A percentile compares a stretch with the other conserved stretches of the same genome.
Evolutionary conservation across 75 land plant genomes (phyloP).

Genomic region (Pinus taeda): DNA sequence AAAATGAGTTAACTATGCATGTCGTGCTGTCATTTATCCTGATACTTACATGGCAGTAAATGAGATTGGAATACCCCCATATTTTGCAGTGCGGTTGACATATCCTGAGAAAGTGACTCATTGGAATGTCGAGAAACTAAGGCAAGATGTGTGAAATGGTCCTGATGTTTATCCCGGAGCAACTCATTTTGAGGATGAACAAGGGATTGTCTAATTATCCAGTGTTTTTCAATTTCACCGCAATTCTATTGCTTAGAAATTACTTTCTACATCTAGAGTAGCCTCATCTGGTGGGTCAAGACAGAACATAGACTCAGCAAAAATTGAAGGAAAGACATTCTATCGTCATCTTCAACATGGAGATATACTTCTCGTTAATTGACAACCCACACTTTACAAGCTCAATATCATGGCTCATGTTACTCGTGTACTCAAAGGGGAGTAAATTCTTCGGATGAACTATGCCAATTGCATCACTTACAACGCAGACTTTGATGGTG

Average conservation of each 20-base stretch:
- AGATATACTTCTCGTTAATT: conserved; percentile 87
- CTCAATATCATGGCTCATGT: too few relatives aligned
- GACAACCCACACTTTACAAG: conserved; percentile 33
- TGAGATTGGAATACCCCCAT: conserved; percentile 96
- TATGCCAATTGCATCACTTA: too few relatives aligned
- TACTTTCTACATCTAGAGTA: conserved; percentile 70
- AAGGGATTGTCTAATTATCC: conserved; percentile 24
- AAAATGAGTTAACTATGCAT: conserved; percentile 91
- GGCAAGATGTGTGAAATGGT: conserved; percentile 73
- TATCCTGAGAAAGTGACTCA: conserved; percentile 97
- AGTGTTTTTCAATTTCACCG: conserved; percentile 40
- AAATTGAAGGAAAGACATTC: conserved; percentile 70
- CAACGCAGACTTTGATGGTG: too few relatives aligned
- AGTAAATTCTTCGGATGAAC: too few relatives aligned
- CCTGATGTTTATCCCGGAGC: conserved; percentile 87
- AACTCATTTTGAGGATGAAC: conserved; percentile 72
- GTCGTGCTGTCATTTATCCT: conserved; percentile 95
- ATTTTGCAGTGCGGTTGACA: conserved; percentile 79
- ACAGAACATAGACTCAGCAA: conserved; percentile 22
- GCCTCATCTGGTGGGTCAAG: conserved; percentile 26
- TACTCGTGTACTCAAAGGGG: too few relatives aligned
- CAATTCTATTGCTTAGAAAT: conserved; percentile 62
- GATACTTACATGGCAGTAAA: conserved; percentile 97
- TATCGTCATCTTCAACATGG: conserved; percentile 87
- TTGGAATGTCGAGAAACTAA: conserved; percentile 73